These are phyloP conservation scores for Plasmodiophora brassicae DNA, from an alignment of 208 protist species.

Conservation along the genomic window DNA sequence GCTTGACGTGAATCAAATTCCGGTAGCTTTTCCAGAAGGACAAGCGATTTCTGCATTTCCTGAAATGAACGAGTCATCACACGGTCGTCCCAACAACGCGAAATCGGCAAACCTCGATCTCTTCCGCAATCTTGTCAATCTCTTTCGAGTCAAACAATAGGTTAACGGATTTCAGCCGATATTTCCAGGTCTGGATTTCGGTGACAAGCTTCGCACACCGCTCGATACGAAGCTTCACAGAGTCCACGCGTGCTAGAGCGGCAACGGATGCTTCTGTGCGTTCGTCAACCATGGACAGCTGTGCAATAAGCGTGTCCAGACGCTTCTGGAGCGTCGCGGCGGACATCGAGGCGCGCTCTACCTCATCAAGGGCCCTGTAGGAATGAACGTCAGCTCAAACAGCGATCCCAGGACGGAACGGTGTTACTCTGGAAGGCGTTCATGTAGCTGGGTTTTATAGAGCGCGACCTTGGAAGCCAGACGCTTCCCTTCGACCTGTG, in stretches of 20 bases:
- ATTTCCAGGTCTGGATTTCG: conserved; percentile 16
- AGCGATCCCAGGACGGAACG: not conserved
- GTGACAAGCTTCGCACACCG: not conserved
- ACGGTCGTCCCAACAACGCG: no score
- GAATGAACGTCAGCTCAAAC: not conserved
- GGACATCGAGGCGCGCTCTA: not conserved
- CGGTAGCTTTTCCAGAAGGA: not conserved
- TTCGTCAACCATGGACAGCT: not conserved
- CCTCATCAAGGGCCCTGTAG: not conserved
- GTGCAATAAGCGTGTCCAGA: not conserved
- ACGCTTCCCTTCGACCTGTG: not conserved
- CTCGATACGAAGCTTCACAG: not conserved
- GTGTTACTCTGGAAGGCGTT: not conserved
- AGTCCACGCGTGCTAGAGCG: not conserved
- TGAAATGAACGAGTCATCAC: no score
- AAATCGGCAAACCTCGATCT: conserved; percentile 13
- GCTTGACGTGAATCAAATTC: not conserved
- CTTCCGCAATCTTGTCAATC: not conserved
- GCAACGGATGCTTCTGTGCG: not conserved
- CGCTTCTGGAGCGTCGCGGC: not conserved
- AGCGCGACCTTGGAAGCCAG: not conserved
- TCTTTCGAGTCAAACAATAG: not conserved
- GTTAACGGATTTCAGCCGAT: not conserved
- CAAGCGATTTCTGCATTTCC: not conserved
- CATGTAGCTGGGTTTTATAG: not conserved